Percentiles rank a stretch among this genome's conserved stretches.
Conservation (phyloP, 148 eudicot species). For the Vaccinium darrowii region DNA sequence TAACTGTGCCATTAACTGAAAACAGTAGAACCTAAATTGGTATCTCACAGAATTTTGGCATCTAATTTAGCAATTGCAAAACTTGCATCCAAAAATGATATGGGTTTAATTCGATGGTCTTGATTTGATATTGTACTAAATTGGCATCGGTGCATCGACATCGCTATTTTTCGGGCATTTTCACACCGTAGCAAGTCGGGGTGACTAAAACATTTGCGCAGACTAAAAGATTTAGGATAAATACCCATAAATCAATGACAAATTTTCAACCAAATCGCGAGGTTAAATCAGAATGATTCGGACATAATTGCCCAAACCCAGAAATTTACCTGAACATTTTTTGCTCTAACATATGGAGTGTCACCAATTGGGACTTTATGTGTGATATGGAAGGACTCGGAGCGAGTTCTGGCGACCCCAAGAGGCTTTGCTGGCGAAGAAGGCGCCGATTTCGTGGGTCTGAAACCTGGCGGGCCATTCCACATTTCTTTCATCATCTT, state of each 20-base stretch:
- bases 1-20: too few relatives aligned
- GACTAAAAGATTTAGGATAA: not conserved
- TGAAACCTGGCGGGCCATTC: slow-evolving; percentile 82
- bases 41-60: too few relatives aligned
- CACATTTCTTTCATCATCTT: slow-evolving; percentile 88
- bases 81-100: too few relatives aligned
- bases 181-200: too few relatives aligned
- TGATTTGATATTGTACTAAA: too few relatives aligned
- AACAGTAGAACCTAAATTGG: too few relatives aligned
- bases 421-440: slow-evolving; percentile 93
- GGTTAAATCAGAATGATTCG: not conserved
- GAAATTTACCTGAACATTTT: slow-evolving; percentile 77
- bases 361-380: slow-evolving; percentile 96
- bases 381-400: slow-evolving; percentile 81
- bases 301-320: slow-evolving; percentile 7
- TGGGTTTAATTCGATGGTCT: too few relatives aligned
- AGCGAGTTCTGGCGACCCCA: slow-evolving; percentile 66
- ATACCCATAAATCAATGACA: slow-evolving; percentile 12
- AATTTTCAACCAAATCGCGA: not conserved
- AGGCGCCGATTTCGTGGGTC: slow-evolving; percentile 80
- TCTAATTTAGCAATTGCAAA: too few relatives aligned
- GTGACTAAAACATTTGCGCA: not conserved
- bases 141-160: too few relatives aligned
- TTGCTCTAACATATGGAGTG: slow-evolving; percentile 90
- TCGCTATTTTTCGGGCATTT: too few relatives aligned